A percentile compares a stretch with the other conserved stretches of the same genome.
phyloP scores from a whole-genome alignment of 345 rosid species.

The Theobroma cacao region DNA sequence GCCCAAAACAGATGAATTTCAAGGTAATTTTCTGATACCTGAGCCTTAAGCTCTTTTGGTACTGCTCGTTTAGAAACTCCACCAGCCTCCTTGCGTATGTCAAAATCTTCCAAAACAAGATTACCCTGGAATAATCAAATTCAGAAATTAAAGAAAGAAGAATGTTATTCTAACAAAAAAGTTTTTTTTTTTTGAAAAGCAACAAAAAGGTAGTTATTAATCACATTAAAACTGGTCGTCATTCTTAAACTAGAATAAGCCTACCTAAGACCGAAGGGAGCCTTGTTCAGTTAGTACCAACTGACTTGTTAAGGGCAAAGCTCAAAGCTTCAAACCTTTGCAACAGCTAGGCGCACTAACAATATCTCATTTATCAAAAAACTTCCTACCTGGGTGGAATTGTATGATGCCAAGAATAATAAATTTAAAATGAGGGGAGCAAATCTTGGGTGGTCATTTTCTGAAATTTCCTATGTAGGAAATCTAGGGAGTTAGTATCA shows the following conservation, averaged over 20 bases:
- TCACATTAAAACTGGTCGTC: neutral
- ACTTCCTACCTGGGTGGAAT: neutral
- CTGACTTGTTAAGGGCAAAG: neutral
- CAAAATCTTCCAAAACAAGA: slow-evolving; percentile 49
- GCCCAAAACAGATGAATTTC: slow-evolving; percentile 49
- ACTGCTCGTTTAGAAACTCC: slow-evolving; percentile 29
- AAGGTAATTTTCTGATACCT: slow-evolving; percentile 33
- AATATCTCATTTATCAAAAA: neutral
- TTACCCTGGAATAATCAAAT: slow-evolving; percentile 38
- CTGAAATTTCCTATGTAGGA: neutral
- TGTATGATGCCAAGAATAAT: neutral
- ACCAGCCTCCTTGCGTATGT: slow-evolving; percentile 34
- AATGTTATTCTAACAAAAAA: neutral
- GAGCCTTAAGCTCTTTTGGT: slow-evolving; percentile 17
- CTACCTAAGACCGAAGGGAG: neutral
- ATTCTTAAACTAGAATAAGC: neutral
- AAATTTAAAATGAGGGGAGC: neutral
- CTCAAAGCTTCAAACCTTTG: neutral
- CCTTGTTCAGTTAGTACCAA: neutral
- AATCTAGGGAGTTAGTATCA: neutral
- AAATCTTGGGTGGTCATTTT: neutral
- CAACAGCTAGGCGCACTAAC: neutral
- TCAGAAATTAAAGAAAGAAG: neutral
- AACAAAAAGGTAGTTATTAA: too few species aligned
- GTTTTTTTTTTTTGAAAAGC: too few species aligned